Base-by-base conservation (phyloP, 208 protist genomes). In the Leishmania gerbilli region DNA sequence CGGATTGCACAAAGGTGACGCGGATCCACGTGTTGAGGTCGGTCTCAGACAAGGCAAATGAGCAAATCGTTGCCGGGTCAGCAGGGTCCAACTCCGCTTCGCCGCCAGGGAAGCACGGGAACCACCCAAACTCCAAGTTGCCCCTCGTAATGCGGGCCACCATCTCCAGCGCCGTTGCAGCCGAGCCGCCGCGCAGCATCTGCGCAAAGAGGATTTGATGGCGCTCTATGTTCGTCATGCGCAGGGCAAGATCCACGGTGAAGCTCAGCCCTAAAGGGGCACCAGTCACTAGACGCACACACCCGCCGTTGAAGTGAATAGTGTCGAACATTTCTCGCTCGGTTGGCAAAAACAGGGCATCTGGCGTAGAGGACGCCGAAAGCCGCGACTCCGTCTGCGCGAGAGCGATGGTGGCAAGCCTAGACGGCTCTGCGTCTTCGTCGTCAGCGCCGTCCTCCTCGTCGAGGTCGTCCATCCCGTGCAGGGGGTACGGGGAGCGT, bases 121-220 rank as follows among this genome's bases (percentile, higher is more conserved):
- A 83, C 86, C 81, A 90, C 1, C 94, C 92, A 84, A 93, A 96
- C 74, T 94, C 86, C 34, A 95, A 53, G 9, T 49, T 64, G 67
- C 87, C 87, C n/a, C 76, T 53, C 55, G 85, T 72, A 34, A 96
- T 76, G 62, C 92, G 88, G 8, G 89, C 87, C 24, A 96, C 69
- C 34, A 97, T 76, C 79, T 88, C 78, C 81, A 77, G 37, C 27
- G 60, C 75, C n/a, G 79, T 71, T 17, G 77, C 37, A 27, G 64
- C 40, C 5, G 64, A 49, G 42, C 81, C 45, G 53, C 74, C 40
- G 7, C 77, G 74, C 27, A 91, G 69, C 4, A 78, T 67, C 78
- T 97, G 93, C 60, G 92, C 82, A 78, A 98, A 89, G 15, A 98
- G 53, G 24, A 96, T 86, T 80, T 98, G 95, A 60, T 84, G 87